Percentiles rank a stretch among this genome's conserved stretches.
Evolutionary conservation across 495 filamentous ascomycete genomes (phyloP).

Genomic region (Saxispiralis lemnorum): DNA sequence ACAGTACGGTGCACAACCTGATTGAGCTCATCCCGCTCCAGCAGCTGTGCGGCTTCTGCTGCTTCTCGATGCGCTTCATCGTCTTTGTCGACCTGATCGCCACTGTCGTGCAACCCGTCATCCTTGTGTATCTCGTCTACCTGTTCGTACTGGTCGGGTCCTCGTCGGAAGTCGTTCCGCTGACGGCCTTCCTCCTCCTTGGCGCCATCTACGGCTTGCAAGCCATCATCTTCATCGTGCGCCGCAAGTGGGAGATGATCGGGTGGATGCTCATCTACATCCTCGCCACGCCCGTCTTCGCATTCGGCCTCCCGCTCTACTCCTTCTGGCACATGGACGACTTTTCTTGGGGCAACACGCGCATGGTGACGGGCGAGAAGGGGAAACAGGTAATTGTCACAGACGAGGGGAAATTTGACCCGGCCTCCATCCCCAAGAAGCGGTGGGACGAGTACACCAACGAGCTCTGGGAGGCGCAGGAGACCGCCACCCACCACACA

Average conservation of each 20-base stretch:
- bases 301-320: slow-evolving; percentile 79
- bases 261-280: slow-evolving; percentile 98
- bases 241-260: slow-evolving; percentile 97
- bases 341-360: slow-evolving; percentile 95
- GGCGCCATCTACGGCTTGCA: slow-evolving; percentile 93
- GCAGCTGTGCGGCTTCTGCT: slow-evolving; percentile 97
- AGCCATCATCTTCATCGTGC: slow-evolving; percentile 88
- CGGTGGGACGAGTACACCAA: slow-evolving; percentile 98
- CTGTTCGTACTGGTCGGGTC: slow-evolving; percentile 55
- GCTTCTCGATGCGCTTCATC: slow-evolving; percentile 97
- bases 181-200: slow-evolving; percentile 75
- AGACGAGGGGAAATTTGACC: slow-evolving; percentile 97
- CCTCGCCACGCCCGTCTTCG: slow-evolving; percentile 78
- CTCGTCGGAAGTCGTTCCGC: slow-evolving; percentile 46
- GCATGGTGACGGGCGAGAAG: slow-evolving; percentile 89
- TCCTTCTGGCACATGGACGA: slow-evolving; percentile 99
- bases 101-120: slow-evolving; percentile 83
- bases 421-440: slow-evolving; percentile 80
- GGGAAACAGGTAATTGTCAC: slow-evolving; percentile 84
- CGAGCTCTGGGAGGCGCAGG: slow-evolving; percentile 90
- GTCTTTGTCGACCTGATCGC: slow-evolving; percentile 88
- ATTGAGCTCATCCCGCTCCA: slow-evolving; percentile 85
- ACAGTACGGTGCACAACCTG: slow-evolving; percentile 95
- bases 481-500: slow-evolving; percentile 31
- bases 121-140: slow-evolving; percentile 79